These are phyloP conservation scores for Sporothrix dimorphospora DNA, from an alignment of 2,329 filamentous ascomycete species.

Conservation along the genomic window DNA sequence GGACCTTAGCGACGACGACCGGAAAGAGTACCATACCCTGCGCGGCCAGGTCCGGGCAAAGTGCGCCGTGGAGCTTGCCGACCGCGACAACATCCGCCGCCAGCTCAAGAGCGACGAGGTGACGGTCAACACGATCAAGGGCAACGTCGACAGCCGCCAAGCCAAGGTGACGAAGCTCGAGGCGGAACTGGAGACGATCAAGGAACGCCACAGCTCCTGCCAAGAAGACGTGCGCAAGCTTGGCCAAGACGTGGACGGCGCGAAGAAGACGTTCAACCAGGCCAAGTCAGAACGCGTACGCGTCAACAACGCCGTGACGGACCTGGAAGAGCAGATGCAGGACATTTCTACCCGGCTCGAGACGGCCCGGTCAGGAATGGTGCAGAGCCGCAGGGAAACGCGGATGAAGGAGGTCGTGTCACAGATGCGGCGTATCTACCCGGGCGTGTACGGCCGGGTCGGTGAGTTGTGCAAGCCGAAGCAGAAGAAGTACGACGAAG, in stretches of 20 bases:
- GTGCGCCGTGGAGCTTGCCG: conserved; percentile 77
- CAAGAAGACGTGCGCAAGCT: conserved; percentile 67
- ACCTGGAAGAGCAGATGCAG: conserved; percentile 89
- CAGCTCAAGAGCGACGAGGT: conserved; percentile 91
- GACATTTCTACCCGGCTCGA: conserved; percentile 79
- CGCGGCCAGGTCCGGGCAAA: conserved; percentile 83
- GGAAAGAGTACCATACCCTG: conserved; percentile 85
- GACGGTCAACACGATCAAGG: conserved; percentile 84
- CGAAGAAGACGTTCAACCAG: conserved; percentile 89
- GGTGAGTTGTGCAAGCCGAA: conserved; percentile 94
- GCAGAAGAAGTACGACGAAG: conserved; percentile 94
- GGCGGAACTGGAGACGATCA: conserved; percentile 68
- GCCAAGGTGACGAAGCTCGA: conserved; percentile 74
- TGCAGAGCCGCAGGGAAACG: conserved; percentile 81
- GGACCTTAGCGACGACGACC: conserved; percentile 80
- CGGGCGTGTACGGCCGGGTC: conserved; percentile 86
- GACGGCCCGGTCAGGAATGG: conserved; percentile 81
- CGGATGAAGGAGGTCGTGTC: conserved; percentile 81
- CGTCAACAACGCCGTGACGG: conserved; percentile 78
- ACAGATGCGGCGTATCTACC: conserved; percentile 85
- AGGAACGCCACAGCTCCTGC: conserved; percentile 67
- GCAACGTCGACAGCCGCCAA: conserved; percentile 80
- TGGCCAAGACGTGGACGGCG: conserved; percentile 76
- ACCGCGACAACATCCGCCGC: conserved; percentile 82
- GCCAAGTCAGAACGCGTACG: conserved; percentile 82